Percentiles rank a stretch among this genome's conserved stretches.
phyloP scores from a whole-genome alignment of 306 rosid genomes.

The Gastrolobium villosum region DNA sequence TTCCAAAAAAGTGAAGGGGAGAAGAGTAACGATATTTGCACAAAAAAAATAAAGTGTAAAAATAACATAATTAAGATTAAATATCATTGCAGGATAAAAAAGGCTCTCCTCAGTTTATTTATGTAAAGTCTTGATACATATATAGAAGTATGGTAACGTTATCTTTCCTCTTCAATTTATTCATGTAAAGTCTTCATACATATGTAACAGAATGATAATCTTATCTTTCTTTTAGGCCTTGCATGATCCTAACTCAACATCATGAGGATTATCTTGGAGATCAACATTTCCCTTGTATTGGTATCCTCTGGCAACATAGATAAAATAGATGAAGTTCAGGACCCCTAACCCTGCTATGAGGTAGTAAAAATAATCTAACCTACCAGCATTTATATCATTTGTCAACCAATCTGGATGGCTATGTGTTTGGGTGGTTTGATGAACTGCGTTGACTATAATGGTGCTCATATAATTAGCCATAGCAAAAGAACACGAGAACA shows the following conservation, averaged over 20 bases:
- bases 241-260: constrained; percentile 21
- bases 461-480: constrained; percentile 59
- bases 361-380: constrained; percentile 74
- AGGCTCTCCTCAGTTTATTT: too few relatives aligned
- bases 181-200: not conserved
- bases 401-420: constrained; percentile 70
- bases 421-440: constrained; percentile 49
- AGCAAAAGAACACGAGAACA: constrained; percentile 58
- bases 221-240: not conserved
- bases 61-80: too few relatives aligned
- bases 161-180: not conserved
- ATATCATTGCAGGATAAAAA: too few relatives aligned
- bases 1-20: too few relatives aligned
- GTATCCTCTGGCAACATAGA: constrained; percentile 55
- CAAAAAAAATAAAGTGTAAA: too few relatives aligned
- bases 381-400: constrained; percentile 66
- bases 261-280: not conserved
- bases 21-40: too few relatives aligned
- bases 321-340: constrained; percentile 56
- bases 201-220: not conserved
- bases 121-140: not conserved
- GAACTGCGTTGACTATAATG: constrained; percentile 52
- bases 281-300: constrained; percentile 57
- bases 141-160: not conserved
- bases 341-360: constrained; percentile 58